These are phyloP conservation scores for Sclerotinia sclerotiorum DNA, from an alignment of 2,329 filamentous ascomycete species.

Conservation along the genomic window DNA sequence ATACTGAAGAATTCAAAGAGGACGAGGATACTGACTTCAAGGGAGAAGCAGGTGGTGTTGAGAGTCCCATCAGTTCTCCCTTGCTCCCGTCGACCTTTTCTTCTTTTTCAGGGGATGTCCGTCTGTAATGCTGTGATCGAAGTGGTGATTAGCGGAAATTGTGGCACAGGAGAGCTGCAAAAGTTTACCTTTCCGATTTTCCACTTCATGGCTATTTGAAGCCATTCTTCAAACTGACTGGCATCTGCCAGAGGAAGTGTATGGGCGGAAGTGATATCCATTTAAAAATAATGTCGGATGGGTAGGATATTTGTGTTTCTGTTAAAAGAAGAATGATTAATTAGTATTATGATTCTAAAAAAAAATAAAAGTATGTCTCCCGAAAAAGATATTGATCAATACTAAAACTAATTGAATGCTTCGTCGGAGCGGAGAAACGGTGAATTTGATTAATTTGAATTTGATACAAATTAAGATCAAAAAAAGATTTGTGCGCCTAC, in stretches of 20 bases:
- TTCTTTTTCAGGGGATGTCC: not conserved
- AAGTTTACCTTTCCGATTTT: conserved; percentile 21
- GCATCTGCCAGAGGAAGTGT: conserved; percentile 14
- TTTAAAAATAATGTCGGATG: not conserved
- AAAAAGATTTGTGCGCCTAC: not conserved
- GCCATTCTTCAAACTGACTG: conserved; percentile 21
- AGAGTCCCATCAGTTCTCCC: not conserved
- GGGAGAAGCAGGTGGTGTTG: conserved; percentile 5
- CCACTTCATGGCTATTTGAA: conserved; percentile 24
- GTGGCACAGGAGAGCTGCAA: not conserved
- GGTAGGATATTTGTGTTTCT: not conserved
- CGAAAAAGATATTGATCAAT: not conserved
- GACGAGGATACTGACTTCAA: not conserved
- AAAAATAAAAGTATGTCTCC: not conserved
- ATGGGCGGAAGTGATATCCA: not conserved
- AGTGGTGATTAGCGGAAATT: not conserved
- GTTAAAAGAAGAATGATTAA: not conserved
- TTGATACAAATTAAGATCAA: not conserved
- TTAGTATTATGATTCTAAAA: not conserved
- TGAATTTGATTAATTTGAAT: not conserved
- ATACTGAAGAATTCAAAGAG: conserved; percentile 2
- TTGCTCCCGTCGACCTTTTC: not conserved
- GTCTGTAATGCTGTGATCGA: not conserved
- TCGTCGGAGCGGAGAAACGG: not conserved
- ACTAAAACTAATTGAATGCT: not conserved